These are phyloP conservation scores for Exophiala sp. DNA, from an alignment of 2,329 filamentous ascomycete species.

Conservation along the genomic window DNA sequence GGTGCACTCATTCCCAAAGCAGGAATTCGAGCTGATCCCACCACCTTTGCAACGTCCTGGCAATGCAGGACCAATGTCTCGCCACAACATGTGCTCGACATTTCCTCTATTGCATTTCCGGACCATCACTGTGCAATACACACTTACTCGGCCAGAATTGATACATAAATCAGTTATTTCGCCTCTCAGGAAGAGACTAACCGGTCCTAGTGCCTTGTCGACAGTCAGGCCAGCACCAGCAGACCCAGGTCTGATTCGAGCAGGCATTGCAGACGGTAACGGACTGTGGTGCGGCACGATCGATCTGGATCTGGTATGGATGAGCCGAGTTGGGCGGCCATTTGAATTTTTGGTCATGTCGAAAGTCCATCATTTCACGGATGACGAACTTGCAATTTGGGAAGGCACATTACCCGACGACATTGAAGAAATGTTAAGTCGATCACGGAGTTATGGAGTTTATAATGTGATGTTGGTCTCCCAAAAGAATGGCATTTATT, in stretches of 20 bases:
- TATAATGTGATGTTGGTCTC: conserved; percentile 28
- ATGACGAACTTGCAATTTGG: conserved; percentile 26
- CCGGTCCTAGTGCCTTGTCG: conserved; percentile 27
- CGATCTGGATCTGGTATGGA: conserved; percentile 25
- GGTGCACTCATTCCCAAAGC: conserved; percentile 23
- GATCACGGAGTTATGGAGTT: conserved; percentile 24
- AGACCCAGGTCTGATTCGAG: conserved; percentile 28
- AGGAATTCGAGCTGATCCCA: conserved; percentile 18
- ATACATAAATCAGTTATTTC: conserved; percentile 28
- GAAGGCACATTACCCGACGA: conserved; percentile 26
- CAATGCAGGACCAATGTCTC: conserved; percentile 12
- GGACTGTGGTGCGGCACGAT: conserved; percentile 29
- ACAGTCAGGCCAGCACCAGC: conserved; percentile 27
- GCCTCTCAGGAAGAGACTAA: conserved; percentile 28
- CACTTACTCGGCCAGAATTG: conserved; percentile 20
- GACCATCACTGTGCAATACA: conserved; percentile 23
- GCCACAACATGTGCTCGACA: conserved; percentile 17
- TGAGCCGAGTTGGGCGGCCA: conserved; percentile 15
- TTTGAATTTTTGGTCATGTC: conserved; percentile 29
- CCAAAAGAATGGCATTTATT: conserved; percentile 23
- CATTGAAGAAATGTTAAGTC: conserved; percentile 21
- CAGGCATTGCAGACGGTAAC: conserved; percentile 25
- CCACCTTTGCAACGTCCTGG: conserved; percentile 21
- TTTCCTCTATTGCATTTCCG: conserved; percentile 26
- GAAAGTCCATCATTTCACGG: conserved; percentile 24